Evolutionary conservation across 2,329 filamentous ascomycete species (phyloP).

Genomic region (Colletotrichum sp.): DNA sequence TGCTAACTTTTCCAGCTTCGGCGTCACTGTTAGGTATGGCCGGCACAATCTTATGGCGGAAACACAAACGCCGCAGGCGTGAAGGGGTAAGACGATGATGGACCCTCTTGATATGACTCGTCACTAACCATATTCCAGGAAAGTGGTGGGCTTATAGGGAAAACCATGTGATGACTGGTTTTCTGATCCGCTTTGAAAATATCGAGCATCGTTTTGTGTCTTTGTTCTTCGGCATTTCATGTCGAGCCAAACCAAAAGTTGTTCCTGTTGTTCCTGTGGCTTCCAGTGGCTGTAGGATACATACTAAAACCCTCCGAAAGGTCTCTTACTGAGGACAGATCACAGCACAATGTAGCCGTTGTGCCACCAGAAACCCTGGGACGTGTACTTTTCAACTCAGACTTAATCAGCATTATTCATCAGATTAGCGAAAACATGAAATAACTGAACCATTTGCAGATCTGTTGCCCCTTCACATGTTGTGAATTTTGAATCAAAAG

Average conservation of each 20-base stretch:
- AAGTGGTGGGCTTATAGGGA: background rate
- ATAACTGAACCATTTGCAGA: background rate
- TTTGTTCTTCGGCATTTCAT: background rate
- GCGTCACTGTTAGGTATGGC: background rate
- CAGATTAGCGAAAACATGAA: background rate
- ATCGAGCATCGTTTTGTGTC: background rate
- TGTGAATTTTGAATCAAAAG: background rate
- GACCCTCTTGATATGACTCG: background rate
- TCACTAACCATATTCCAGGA: background rate
- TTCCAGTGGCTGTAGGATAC: accelerated
- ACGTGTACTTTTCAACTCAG: background rate
- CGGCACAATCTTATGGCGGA: background rate
- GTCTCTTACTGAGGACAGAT: background rate
- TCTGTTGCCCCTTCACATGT: background rate
- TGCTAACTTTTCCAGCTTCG: background rate
- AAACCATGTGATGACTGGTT: background rate
- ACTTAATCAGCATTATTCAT: background rate
- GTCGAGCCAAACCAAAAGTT: background rate
- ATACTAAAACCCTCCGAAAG: background rate
- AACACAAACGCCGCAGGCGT: background rate
- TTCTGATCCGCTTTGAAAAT: accelerated
- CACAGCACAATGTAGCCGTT: background rate
- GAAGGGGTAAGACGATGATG: background rate
- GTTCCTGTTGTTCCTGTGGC: background rate
- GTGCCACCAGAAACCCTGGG: background rate